Percentiles rank a stretch among this genome's conserved stretches.
phyloP scores from a whole-genome alignment of 1,284 basidiomycete genomes.

The Pseudozyma pruni region DNA sequence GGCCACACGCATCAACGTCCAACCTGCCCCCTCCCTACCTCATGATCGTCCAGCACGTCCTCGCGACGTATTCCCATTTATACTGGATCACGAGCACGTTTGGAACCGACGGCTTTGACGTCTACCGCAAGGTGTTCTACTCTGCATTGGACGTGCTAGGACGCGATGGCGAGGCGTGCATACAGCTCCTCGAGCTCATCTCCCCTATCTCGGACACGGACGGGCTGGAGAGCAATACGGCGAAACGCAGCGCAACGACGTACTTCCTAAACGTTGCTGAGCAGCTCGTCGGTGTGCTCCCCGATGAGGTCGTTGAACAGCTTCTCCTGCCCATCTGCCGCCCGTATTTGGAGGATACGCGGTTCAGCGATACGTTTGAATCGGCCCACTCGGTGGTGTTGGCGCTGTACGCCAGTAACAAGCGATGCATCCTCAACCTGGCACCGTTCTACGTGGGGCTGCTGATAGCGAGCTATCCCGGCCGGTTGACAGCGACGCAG shows the following conservation, averaged over 20 bases:
- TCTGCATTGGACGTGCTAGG: constrained; percentile 62
- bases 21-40: constrained; percentile 59
- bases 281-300: constrained; percentile 56
- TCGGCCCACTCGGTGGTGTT: constrained; percentile 65
- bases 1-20: constrained; percentile 47
- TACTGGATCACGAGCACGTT: constrained; percentile 64
- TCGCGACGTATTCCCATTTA: constrained; percentile 53
- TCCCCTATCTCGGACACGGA: constrained; percentile 8
- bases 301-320: constrained; percentile 57
- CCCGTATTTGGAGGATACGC: constrained; percentile 56
- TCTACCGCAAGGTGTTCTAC: constrained; percentile 64
- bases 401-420: constrained; percentile 51
- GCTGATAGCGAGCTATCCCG: constrained; percentile 48
- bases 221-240: constrained; percentile 21
- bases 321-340: constrained; percentile 54
- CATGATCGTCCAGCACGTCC: constrained; percentile 41
- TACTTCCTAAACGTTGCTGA: constrained; percentile 63
- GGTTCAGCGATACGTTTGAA: constrained; percentile 62
- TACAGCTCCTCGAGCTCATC: constrained; percentile 43
- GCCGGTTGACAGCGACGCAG: constrained; percentile 46
- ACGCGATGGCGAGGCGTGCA: constrained; percentile 58
- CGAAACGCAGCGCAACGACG: constrained; percentile 41
- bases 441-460: constrained; percentile 62
- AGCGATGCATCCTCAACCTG: constrained; percentile 48
- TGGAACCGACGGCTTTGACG: constrained; percentile 60